These are phyloP conservation scores for Phaeosphaeria sp. DNA, from an alignment of 2,329 filamentous ascomycete species.

Conservation along the genomic window DNA sequence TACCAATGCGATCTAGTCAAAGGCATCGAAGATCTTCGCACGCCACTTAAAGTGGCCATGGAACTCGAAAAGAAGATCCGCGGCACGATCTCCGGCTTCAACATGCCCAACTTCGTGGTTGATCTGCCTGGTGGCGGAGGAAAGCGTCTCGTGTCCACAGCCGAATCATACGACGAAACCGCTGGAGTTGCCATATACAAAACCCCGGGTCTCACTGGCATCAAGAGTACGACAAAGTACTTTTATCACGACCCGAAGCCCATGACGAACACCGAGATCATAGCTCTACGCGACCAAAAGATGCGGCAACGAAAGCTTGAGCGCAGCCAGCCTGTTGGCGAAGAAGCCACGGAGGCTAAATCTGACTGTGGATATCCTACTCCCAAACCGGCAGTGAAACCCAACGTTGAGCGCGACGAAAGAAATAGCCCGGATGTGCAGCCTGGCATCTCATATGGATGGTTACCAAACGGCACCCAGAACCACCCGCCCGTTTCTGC, in stretches of 20 bases:
- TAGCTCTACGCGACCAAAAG: not conserved
- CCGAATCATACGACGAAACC: slow-evolving; percentile 59
- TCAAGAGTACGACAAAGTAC: slow-evolving; percentile 52
- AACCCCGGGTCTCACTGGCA: slow-evolving; percentile 61
- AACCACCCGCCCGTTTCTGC: not conserved
- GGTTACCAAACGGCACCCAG: not conserved
- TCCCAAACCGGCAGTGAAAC: not conserved
- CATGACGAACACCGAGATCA: not conserved
- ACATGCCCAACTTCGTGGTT: slow-evolving; percentile 68
- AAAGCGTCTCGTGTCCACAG: slow-evolving; percentile 64
- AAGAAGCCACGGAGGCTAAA: not conserved
- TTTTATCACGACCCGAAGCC: slow-evolving; percentile 63
- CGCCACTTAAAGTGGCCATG: slow-evolving; percentile 65
- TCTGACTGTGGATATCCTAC: not conserved
- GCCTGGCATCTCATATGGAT: not conserved
- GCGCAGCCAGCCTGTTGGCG: not conserved
- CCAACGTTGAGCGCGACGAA: not conserved
- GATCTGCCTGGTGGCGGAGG: slow-evolving; percentile 69
- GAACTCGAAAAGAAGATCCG: slow-evolving; percentile 64
- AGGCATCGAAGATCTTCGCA: slow-evolving; percentile 67
- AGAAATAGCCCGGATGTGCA: not conserved
- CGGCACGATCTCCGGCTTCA: slow-evolving; percentile 67
- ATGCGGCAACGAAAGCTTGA: not conserved
- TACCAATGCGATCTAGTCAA: slow-evolving; percentile 70
- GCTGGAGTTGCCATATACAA: slow-evolving; percentile 63